Evolutionary conservation across 495 filamentous ascomycete species (phyloP), one percentile per base, ranked within the genome.

Genomic region (Hypoxylon lienhwacheense): DNA sequence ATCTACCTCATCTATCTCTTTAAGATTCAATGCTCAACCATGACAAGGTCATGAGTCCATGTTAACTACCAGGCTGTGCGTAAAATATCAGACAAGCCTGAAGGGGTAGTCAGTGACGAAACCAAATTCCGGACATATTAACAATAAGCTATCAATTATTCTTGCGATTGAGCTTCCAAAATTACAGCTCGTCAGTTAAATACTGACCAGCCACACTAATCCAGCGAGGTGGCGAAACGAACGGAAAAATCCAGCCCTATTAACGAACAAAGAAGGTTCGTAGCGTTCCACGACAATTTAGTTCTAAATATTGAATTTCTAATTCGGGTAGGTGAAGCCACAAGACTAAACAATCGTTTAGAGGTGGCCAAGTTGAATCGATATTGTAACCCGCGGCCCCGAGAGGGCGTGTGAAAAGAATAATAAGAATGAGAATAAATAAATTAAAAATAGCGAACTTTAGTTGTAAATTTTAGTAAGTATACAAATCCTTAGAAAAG

Each of bases 201-300:
- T 59, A 47, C 35, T 59, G 55, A 58, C 54, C 21, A 12, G 43
- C 43, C 47, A 59, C 51, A 61, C 51, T 25, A 52, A 25, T 52
- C 32, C 26, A 42, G 8, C 39, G 29, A 55, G 36, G 42, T 46
- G 47, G 37, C 47, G n/a, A 52, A 24, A 48, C 35, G 43, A 40
- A 26, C 39, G 40, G 32, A 37, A 53, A 50, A 26, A 25, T 28
- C 21, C 29, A 41, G 37, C n/a, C 36, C 24, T 22, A 52, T 47
- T 29, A 32, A 53, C 42, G 8, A 32, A 47, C 21, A 36, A 53
- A 29, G 20, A 51, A 37, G 28, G 14, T 14, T 17, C 40, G 32
- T 24, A 16, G 7, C 7, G 37, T 61, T 53, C 58, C 52, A 61
- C 58, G 15, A 34, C 43, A 28, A 37, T 21, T 29, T 26, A 39